Percentiles rank a stretch among this genome's conserved stretches.
These are phyloP conservation scores for Globisporangium viniferum DNA, from an alignment of 352 stramenopile species.

Conservation along the genomic window DNA sequence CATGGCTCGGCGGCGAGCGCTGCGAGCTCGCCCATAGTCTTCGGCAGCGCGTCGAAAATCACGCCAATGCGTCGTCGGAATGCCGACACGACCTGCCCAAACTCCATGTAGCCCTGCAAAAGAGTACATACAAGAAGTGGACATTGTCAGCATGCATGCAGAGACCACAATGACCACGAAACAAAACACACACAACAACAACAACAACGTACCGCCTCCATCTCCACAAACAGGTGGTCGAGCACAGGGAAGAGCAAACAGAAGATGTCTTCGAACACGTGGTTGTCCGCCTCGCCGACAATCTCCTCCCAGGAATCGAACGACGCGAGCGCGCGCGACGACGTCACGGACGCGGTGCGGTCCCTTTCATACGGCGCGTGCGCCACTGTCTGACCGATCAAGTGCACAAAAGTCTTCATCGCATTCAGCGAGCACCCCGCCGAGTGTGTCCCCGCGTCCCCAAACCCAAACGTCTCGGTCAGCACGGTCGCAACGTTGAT, in stretches of 20 bases:
- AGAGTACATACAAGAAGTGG: not conserved
- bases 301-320: conserved; percentile 79
- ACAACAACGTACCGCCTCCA: conserved; percentile 67
- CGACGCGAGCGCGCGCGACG: conserved; percentile 26
- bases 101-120: conserved; percentile 85
- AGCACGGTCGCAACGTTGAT: conserved; percentile 81
- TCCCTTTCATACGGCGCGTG: conserved; percentile 27
- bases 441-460: conserved; percentile 74
- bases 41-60: conserved; percentile 72
- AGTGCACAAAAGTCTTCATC: conserved; percentile 73
- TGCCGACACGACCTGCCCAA: conserved; percentile 71
- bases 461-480: conserved; percentile 73
- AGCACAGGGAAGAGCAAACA: conserved; percentile 77
- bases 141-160: not conserved
- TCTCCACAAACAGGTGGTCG: conserved; percentile 83
- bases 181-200: not conserved
- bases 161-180: not conserved
- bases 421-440: conserved; percentile 60
- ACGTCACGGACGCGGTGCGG: conserved; percentile 26
- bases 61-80: conserved; percentile 63
- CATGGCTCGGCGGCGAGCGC: conserved; percentile 65
- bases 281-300: conserved; percentile 60
- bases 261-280: conserved; percentile 87
- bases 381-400: conserved; percentile 52
- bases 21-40: conserved; percentile 57